Base-by-base conservation (phyloP, 148 eudicot species). In the Spergularia bocconei region DNA sequence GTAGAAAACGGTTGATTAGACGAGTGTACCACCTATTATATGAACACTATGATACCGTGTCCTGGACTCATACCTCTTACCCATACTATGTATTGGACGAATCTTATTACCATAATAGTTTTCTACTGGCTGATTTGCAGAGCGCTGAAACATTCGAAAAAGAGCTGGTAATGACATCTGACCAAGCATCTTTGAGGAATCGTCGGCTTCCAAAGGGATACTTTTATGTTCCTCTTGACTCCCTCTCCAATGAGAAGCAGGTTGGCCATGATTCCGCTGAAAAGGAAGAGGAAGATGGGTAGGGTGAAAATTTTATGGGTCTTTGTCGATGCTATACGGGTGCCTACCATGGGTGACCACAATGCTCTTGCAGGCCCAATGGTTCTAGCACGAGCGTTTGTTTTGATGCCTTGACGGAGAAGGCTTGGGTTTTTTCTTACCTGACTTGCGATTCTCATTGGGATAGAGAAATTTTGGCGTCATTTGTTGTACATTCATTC, bases 91-190 rank as follows among this genome's bases (percentile, higher is more conserved):
- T 29, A 29, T 29, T 56, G 20, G 6, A 53, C 62, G 15, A 55
- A 55, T 33, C 36, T 67, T 29, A 29, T 53, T 15, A 9, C 50
- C 17, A 69, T 23, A 15, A 9, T 47, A n/a, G 17, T 36, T 15
- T 47, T 44, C 63, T 39, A 12, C 69, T 25, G 44, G 61, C 79
- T 71, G 63, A 58, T 72, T 61, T 77, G 73, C 96, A 91, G 95
- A 89, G 82, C 82, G 75, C 75, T 38, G 91, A 87, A 73, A 85
- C 95, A 25, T 85, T 90, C 69, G 96, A 83, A 80, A 94, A 86
- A 71, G 96, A 91, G 90, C 86, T 93, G 71, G 72, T 90, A 70
- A 93, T 91, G 98, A 93, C 96, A 54, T 90, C 97, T 56, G 98
- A 91, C 79, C 92, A 91, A 84, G 97, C 95, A 68, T 85, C 90